These are phyloP conservation scores for Dicorynia guianensis DNA, from an alignment of 306 rosid genomes.

Conservation along the genomic window DNA sequence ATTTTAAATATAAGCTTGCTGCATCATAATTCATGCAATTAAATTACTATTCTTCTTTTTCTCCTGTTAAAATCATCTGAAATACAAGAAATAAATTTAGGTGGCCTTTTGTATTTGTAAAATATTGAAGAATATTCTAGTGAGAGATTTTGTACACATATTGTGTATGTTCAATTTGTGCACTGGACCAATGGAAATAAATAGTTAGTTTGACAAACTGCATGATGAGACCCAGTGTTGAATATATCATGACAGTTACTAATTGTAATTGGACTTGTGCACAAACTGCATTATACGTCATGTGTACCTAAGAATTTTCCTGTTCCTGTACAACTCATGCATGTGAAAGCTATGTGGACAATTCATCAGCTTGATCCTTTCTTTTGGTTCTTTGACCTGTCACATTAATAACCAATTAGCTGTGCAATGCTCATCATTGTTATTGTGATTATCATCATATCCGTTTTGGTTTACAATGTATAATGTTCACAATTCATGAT, in stretches of 20 bases:
- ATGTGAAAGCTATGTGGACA: slow-evolving; percentile 16
- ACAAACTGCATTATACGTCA: no score
- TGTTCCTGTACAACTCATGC: not conserved
- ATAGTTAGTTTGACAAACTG: no score
- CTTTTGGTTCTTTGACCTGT: slow-evolving; percentile 24
- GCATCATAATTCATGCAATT: not conserved
- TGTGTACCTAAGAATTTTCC: no score
- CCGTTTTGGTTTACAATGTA: slow-evolving; percentile 33
- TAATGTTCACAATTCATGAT: slow-evolving; percentile 17
- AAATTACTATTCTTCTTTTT: slow-evolving; percentile 16
- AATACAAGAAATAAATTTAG: not conserved
- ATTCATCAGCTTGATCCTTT: slow-evolving; percentile 21
- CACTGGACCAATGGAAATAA: no score
- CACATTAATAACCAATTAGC: slow-evolving; percentile 24
- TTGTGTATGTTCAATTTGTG: no score
- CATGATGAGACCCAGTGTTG: no score
- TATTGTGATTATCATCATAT: slow-evolving; percentile 28
- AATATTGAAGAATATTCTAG: not conserved
- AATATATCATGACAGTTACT: no score
- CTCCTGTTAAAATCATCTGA: not conserved
- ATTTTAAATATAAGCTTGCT: not conserved
- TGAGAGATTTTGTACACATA: no score
- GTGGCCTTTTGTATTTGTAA: not conserved
- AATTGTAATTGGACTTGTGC: no score
- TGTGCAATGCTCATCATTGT: slow-evolving; percentile 8